A percentile compares a stretch with the other conserved stretches of the same genome.
Evolutionary conservation across 331 rosid genomes (phyloP).

Genomic region (Ulmus americana): DNA sequence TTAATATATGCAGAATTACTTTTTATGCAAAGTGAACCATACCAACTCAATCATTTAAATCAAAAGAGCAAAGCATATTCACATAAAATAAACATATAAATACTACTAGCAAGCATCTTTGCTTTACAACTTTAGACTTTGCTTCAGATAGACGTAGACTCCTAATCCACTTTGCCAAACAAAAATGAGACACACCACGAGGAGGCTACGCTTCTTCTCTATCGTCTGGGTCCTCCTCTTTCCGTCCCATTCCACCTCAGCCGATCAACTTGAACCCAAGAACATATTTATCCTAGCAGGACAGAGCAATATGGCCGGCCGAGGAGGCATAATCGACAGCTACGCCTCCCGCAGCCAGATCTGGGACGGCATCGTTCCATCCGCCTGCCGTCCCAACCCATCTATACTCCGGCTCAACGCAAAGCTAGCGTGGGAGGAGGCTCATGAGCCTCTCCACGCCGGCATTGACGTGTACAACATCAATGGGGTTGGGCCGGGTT

Average conservation of each 20-base stretch:
- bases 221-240: slow-evolving; percentile 10
- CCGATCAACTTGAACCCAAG: slow-evolving; percentile 2
- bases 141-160: neutral
- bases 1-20: too few species aligned
- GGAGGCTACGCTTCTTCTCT: neutral
- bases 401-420: slow-evolving; percentile 41
- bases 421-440: slow-evolving; percentile 53
- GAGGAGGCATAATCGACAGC: slow-evolving; percentile 55
- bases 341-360: slow-evolving; percentile 20
- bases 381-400: slow-evolving; percentile 30
- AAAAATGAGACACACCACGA: neutral
- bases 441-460: slow-evolving; percentile 65
- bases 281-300: slow-evolving; percentile 70
- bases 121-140: neutral
- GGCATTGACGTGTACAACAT: slow-evolving; percentile 54
- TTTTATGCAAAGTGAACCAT: too few species aligned
- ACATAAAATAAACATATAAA: too few species aligned
- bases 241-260: slow-evolving; percentile 21
- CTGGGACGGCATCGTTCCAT: slow-evolving; percentile 69
- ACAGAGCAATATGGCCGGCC: slow-evolving; percentile 97
- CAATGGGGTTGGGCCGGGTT: slow-evolving; percentile 68
- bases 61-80: too few species aligned
- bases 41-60: too few species aligned
- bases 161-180: neutral
- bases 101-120: neutral